Conservation (phyloP, 2,329 filamentous ascomycete genomes). For the Epichloe uncinata region DNA sequence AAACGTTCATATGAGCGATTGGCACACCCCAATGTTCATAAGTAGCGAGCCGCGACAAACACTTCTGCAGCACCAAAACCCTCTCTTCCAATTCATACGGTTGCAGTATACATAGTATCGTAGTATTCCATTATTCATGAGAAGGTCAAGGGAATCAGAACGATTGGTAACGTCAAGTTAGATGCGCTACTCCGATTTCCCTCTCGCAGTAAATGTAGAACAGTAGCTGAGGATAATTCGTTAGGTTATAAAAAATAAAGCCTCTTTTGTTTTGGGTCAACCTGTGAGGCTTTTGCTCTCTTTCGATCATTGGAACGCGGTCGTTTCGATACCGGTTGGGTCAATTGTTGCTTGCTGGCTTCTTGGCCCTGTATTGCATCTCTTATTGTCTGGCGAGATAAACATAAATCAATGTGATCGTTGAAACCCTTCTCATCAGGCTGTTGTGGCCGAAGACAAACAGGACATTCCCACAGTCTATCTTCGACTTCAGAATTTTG, state of each 20-base stretch:
- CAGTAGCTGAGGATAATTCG: neutral
- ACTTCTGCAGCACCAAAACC: neutral
- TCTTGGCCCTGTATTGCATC: slow-evolving; percentile 55
- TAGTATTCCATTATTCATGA: neutral
- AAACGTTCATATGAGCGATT: no score
- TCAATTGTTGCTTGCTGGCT: slow-evolving; percentile 13
- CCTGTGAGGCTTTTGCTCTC: slow-evolving; percentile 18
- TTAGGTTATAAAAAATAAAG: slow-evolving; percentile 33
- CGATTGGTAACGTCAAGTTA: neutral
- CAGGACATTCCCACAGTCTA: slow-evolving; percentile 72
- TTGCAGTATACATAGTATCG: neutral
- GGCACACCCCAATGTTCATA: neutral
- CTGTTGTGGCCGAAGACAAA: slow-evolving; percentile 64
- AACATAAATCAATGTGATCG: slow-evolving; percentile 80
- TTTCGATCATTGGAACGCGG: slow-evolving; percentile 24
- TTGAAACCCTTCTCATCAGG: slow-evolving; percentile 73
- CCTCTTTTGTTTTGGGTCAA: slow-evolving; percentile 37
- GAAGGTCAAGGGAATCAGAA: neutral
- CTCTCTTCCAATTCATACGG: neutral
- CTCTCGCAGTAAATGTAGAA: neutral
- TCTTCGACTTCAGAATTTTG: slow-evolving; percentile 19
- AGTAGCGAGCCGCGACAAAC: neutral
- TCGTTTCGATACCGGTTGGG: slow-evolving; percentile 25
- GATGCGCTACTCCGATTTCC: neutral
- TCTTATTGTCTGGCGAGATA: slow-evolving; percentile 75